Conservation (phyloP, 2,329 filamentous ascomycete genomes). For the Fusarium continuum region DNA sequence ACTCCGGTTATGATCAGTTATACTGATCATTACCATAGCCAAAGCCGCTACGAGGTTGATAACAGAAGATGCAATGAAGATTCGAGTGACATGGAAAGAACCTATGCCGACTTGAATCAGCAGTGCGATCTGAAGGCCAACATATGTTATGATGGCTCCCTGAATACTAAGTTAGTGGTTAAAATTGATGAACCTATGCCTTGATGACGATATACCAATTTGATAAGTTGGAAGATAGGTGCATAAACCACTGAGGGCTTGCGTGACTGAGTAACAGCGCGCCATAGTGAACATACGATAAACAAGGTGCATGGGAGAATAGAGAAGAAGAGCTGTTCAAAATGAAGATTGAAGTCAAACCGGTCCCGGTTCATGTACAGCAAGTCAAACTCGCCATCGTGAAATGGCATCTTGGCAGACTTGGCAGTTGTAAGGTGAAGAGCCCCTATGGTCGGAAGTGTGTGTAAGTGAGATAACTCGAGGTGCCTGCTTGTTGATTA, state of each 20-base stretch:
- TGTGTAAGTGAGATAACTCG: no score
- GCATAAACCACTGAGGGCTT: conserved; percentile 48
- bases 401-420: not conserved
- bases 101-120: not conserved
- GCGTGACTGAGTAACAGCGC: conserved; percentile 45
- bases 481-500: no score
- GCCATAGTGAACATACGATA: conserved; percentile 46
- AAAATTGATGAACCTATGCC: not conserved
- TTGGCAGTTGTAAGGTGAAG: no score
- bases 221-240: conserved; percentile 42
- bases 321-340: conserved; percentile 57
- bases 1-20: conserved; percentile 49
- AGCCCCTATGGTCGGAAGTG: no score
- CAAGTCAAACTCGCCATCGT: not conserved
- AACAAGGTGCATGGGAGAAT: conserved; percentile 54
- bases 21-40: conserved; percentile 44
- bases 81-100: not conserved
- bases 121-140: not conserved
- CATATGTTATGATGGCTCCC: not conserved
- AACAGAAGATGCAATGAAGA: conserved; percentile 10
- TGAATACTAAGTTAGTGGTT: not conserved
- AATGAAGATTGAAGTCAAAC: conserved; percentile 61
- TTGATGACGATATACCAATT: not conserved
- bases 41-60: conserved; percentile 42
- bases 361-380: conserved; percentile 46